Percentiles rank a stretch among this genome's conserved stretches.
Evolutionary conservation across 1,284 basidiomycete species (phyloP).

Genomic region (Apiotrichum montevideense): DNA sequence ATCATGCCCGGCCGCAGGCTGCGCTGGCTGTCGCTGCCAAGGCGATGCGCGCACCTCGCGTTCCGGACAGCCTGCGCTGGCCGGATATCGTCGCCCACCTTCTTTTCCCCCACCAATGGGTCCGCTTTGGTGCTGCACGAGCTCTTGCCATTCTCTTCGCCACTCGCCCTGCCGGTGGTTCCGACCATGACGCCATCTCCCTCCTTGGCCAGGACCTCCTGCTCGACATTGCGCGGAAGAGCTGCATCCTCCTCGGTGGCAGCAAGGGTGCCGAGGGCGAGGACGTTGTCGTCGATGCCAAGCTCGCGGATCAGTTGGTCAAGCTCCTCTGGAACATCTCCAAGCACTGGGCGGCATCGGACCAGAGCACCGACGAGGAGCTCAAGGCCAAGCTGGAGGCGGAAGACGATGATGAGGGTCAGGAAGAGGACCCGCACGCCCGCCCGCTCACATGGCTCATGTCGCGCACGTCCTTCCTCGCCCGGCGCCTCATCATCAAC

Average conservation of each 20-base stretch:
- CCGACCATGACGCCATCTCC: not conserved
- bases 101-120: constrained; percentile 91
- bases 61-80: constrained; percentile 58
- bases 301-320: constrained; percentile 75
- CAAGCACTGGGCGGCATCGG: constrained; percentile 63
- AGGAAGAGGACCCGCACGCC: constrained; percentile 29
- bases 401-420: constrained; percentile 37
- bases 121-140: constrained; percentile 73
- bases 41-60: constrained; percentile 56
- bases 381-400: constrained; percentile 36
- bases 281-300: constrained; percentile 57
- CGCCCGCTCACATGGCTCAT: constrained; percentile 86
- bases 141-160: constrained; percentile 69
- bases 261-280: constrained; percentile 28
- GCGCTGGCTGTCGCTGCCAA: constrained; percentile 63
- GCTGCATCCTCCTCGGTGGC: constrained; percentile 76
- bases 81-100: constrained; percentile 60
- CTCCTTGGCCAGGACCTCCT: constrained; percentile 49
- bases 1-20: constrained; percentile 84
- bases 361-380: constrained; percentile 35
- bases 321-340: constrained; percentile 91
- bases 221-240: constrained; percentile 66
- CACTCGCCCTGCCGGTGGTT: not conserved
- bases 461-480: constrained; percentile 85
- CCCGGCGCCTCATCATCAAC: constrained; percentile 50